Evolutionary conservation across 306 rosid species (phyloP).

Genomic region (Adenanthera pavonina): DNA sequence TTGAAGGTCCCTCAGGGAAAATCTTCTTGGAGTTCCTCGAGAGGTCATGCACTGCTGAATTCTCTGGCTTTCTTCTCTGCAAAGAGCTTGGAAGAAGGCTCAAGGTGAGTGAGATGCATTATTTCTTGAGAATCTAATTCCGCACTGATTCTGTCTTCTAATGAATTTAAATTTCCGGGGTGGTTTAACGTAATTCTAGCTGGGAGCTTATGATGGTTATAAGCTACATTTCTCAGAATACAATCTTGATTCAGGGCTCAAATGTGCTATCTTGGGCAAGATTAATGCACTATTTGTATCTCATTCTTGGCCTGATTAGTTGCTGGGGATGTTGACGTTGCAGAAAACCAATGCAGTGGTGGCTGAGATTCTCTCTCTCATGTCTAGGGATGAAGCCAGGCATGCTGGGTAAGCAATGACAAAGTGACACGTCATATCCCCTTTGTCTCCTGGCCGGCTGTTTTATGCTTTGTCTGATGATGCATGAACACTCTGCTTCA

Average conservation of each 20-base stretch:
- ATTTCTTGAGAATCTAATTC: not conserved
- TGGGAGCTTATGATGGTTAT: no score
- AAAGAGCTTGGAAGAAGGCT: conserved; percentile 99
- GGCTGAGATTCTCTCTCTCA: conserved; percentile 98
- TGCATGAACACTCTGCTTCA: conserved; percentile 9
- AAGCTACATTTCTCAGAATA: no score
- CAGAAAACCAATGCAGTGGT: conserved; percentile 99
- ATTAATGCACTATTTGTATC: not conserved
- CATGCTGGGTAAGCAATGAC: conserved; percentile 85
- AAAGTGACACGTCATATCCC: no score
- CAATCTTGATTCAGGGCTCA: no score
- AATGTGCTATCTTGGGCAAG: not conserved
- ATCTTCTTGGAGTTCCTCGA: conserved; percentile 97
- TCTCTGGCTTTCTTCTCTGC: conserved; percentile 97
- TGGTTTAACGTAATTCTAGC: not conserved
- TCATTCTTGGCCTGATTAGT: conserved; percentile 26
- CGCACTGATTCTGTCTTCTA: no score
- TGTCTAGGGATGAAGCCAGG: conserved; percentile 99
- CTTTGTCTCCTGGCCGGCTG: no score
- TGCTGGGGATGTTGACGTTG: conserved; percentile 40
- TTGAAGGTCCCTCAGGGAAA: conserved; percentile 83
- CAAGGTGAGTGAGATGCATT: conserved; percentile 53
- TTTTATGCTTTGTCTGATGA: conserved; percentile 11
- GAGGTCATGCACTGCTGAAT: conserved; percentile 98
- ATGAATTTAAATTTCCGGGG: no score